A percentile compares a stretch with the other conserved stretches of the same genome.
These are phyloP conservation scores for Claviceps maximensis DNA, from an alignment of 2,329 filamentous ascomycete genomes.

Conservation along the genomic window DNA sequence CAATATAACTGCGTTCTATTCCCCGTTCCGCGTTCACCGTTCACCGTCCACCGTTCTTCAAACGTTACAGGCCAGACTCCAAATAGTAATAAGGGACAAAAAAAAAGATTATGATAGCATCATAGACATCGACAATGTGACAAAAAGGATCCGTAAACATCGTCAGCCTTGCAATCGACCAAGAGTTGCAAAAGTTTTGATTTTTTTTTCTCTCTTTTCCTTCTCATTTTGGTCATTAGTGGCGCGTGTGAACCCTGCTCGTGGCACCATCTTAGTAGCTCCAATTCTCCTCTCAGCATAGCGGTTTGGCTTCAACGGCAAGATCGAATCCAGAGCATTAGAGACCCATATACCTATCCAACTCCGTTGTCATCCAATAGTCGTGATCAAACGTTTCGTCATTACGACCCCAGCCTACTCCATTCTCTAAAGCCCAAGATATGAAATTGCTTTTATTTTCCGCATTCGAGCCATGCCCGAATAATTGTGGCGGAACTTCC, in stretches of 20 bases:
- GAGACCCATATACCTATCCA: background rate
- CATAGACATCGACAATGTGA: background rate
- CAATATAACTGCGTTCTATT: too few species aligned
- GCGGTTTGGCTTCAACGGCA: background rate
- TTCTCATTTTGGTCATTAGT: background rate
- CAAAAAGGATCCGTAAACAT: background rate
- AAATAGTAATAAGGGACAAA: background rate
- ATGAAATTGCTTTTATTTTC: background rate
- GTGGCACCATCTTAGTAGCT: background rate
- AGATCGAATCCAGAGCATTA: background rate
- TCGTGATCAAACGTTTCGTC: conserved; percentile 5
- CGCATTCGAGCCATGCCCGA: background rate
- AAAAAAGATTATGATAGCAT: background rate
- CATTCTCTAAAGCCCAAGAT: background rate
- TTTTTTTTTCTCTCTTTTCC: background rate
- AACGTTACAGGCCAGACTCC: background rate
- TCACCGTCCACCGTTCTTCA: too few species aligned
- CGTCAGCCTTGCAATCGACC: background rate
- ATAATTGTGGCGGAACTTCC: background rate
- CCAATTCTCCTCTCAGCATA: background rate
- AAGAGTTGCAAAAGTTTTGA: background rate
- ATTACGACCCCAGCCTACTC: background rate
- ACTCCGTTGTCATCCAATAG: background rate
- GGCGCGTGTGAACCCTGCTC: background rate
- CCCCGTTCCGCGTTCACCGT: too few species aligned